phyloP scores from a whole-genome alignment of 495 filamentous ascomycete species.

The Penicillium malachiteum region DNA sequence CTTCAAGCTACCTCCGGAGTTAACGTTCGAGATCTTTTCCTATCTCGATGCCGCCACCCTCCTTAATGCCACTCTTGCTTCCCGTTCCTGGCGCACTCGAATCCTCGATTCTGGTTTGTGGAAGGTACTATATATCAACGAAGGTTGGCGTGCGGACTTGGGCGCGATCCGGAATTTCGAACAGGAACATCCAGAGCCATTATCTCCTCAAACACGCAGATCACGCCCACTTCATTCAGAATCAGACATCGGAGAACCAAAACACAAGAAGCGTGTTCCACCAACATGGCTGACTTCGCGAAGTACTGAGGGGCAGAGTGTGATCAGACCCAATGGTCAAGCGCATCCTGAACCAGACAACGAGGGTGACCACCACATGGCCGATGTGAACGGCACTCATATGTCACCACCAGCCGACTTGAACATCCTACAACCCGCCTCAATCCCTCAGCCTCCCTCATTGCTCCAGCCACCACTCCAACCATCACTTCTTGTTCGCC shows the following conservation, averaged over 20 bases:
- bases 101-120: constrained; percentile 85
- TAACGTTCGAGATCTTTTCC: constrained; percentile 83
- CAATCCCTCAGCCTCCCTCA: constrained; percentile 9
- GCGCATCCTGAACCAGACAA: constrained; percentile 41
- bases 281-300: constrained; percentile 42
- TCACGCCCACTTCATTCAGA: constrained; percentile 44
- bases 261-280: constrained; percentile 52
- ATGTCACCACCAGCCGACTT: constrained; percentile 5
- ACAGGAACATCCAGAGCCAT: constrained; percentile 47
- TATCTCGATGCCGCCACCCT: constrained; percentile 78
- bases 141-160: constrained; percentile 78
- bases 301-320: constrained; percentile 10
- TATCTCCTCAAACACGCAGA: constrained; percentile 45
- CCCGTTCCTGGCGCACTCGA: constrained; percentile 75
- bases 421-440: constrained; percentile 6
- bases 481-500: constrained; percentile 34
- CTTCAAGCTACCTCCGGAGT: constrained; percentile 77
- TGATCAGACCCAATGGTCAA: constrained; percentile 9
- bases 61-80: constrained; percentile 72
- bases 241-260: constrained; percentile 46
- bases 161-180: constrained; percentile 69
- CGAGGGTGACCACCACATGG: constrained; percentile 49
- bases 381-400: constrained; percentile 36
- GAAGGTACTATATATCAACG: constrained; percentile 73
- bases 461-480: constrained; percentile 24